A percentile compares a stretch with the other conserved stretches of the same genome.
Evolutionary conservation across 805 yeast species (phyloP).

Genomic region (Blastobotrys chiropterorum): DNA sequence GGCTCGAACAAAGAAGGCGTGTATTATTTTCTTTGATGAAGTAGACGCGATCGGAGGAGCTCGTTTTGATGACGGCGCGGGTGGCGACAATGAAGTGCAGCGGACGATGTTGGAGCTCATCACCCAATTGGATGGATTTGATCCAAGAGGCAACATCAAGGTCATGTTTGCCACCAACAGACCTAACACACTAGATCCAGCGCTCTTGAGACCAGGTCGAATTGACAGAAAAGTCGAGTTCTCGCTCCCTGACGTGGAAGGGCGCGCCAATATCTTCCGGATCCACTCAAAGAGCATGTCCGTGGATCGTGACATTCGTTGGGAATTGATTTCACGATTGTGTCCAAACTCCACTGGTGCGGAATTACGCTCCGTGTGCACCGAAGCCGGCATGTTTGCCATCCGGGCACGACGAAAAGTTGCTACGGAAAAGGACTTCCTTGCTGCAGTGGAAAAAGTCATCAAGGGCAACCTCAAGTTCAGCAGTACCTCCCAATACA

Average conservation of each 20-base stretch:
- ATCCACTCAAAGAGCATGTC: slow-evolving; percentile 98
- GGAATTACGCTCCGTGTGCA: slow-evolving; percentile 94
- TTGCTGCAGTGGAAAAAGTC: slow-evolving; percentile 96
- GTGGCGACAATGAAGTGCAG: slow-evolving; percentile 98
- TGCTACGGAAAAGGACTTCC: slow-evolving; percentile 95
- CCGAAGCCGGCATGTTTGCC: slow-evolving; percentile 99
- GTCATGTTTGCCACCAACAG: slow-evolving; percentile 99
- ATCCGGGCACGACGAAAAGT: slow-evolving; percentile 97
- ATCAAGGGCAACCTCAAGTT: slow-evolving; percentile 98
- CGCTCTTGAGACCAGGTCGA: slow-evolving; percentile 95
- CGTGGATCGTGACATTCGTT: slow-evolving; percentile 92
- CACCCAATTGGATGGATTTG: slow-evolving; percentile 97
- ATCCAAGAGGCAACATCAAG: slow-evolving; percentile 96
- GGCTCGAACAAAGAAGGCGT: slow-evolving; percentile 98
- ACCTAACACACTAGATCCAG: slow-evolving; percentile 97
- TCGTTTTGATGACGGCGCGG: slow-evolving; percentile 99
- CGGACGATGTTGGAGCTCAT: slow-evolving; percentile 98
- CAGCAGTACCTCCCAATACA: slow-evolving; percentile 93
- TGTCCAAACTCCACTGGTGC: slow-evolving; percentile 99
- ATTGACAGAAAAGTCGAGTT: slow-evolving; percentile 98
- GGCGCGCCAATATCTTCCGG: slow-evolving; percentile 95
- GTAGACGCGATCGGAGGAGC: slow-evolving; percentile 99
- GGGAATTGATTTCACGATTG: slow-evolving; percentile 96
- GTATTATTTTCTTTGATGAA: slow-evolving; percentile 97
- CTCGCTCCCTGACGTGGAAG: slow-evolving; percentile 92